Evolutionary conservation across 805 yeast species (phyloP), one percentile per base, ranked within the genome.

Genomic region (Ogataea haglerorum): DNA sequence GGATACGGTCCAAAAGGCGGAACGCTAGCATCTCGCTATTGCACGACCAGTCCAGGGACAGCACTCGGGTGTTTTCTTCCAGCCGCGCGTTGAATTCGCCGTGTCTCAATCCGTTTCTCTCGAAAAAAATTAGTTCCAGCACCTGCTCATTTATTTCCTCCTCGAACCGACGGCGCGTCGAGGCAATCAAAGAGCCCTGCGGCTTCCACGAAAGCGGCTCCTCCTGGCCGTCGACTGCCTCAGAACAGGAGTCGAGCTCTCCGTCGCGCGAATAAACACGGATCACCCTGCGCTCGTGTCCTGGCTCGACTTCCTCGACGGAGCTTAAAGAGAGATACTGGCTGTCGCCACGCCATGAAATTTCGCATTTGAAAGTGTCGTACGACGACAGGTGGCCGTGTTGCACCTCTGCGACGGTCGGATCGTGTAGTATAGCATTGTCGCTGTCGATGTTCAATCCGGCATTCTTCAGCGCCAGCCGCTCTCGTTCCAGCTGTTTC

Each of bases 301-400:
- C 60, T 10, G 61, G 68, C 2, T 68, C 58, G 1, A 67, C 67
- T 9, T 69, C 67, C 52, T 85, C 95, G 23, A 80, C 63, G 0
- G 83, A 68, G 16, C 82, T 74, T 2, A 93, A 69, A 1, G 85
- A 78, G 51, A 93, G 82, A 56, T 65, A 89, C 49, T 85, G 90
- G 55, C 96, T 85, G 59, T 93, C 99, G 12, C 97, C 96, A 56
- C 99, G 77, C 99, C 99, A 93, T 30, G 95, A 80, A 13, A 93
- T 73, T 32, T 65, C 61, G 6, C 68, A 68, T 4, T 58, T 43
- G 12, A 58, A 58, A 9, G 64, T 59, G 57, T 91, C 97, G 52
- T 69, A 68, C 0, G 58, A 58, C 2, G 88, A 74, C 6, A 77
- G 51, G 0, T 67, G 67, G 31, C 98, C 98, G 25, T 69, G 63